These are phyloP conservation scores for Sporopachydermia quercuum DNA, from an alignment of 805 yeast species.

Conservation along the genomic window DNA sequence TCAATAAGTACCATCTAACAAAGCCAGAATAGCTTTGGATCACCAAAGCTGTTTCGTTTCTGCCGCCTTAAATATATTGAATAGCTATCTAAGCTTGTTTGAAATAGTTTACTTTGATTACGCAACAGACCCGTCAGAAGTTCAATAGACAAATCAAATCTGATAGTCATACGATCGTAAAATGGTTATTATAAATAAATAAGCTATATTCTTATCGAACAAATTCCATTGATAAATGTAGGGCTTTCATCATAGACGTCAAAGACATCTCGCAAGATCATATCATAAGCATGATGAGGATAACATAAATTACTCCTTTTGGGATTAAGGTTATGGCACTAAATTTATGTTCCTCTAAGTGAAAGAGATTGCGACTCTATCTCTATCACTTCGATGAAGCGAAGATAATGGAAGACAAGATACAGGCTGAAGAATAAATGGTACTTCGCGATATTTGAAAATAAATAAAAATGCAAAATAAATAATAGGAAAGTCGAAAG, in stretches of 20 bases:
- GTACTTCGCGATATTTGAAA: slow-evolving; percentile 1
- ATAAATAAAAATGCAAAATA: slow-evolving; percentile 1
- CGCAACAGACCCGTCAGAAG: slow-evolving; percentile 1
- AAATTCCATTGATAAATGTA: slow-evolving; percentile 1
- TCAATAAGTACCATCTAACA: background rate
- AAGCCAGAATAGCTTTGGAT: slow-evolving; percentile 1
- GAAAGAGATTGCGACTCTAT: slow-evolving; percentile 1
- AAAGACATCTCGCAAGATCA: slow-evolving; percentile 1
- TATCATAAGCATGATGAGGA: slow-evolving; percentile 1
- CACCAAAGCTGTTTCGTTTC: slow-evolving; percentile 1
- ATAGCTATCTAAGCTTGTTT: slow-evolving; percentile 1
- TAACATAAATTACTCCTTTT: slow-evolving; percentile 1
- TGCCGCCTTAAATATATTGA: slow-evolving; percentile 1
- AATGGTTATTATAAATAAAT: slow-evolving; percentile 1
- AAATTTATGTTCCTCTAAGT: background rate
- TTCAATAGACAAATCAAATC: slow-evolving; percentile 1
- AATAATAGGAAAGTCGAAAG: slow-evolving; percentile 1
- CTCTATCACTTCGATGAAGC: slow-evolving; percentile 1
- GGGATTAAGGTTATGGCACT: background rate
- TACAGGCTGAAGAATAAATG: slow-evolving; percentile 1
- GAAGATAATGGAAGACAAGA: slow-evolving; percentile 1
- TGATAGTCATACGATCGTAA: slow-evolving; percentile 1
- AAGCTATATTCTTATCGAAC: slow-evolving; percentile 1
- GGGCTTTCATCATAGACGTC: slow-evolving; percentile 1
- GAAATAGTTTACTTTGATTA: slow-evolving; percentile 1